Evolutionary conservation across 2,329 filamentous ascomycete species (phyloP).

Genomic region (Fusarium camptoceras): DNA sequence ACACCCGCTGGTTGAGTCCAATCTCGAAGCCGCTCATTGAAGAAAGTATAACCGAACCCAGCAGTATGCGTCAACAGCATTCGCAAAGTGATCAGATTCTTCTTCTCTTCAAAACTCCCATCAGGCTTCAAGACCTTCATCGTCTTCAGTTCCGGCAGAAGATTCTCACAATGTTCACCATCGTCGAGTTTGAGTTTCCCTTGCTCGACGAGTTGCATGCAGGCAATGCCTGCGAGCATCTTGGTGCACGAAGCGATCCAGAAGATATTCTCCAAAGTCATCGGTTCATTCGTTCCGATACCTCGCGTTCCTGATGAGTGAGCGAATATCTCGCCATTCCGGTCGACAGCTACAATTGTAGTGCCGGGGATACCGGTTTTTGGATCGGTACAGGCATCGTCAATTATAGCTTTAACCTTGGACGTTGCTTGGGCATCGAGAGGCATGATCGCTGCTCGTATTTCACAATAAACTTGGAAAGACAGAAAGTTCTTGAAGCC

Average conservation of each 20-base stretch:
- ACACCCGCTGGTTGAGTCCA: slow-evolving; percentile 61
- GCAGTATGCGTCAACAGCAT: slow-evolving; percentile 68
- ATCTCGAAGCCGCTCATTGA: slow-evolving; percentile 61
- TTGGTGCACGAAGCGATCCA: slow-evolving; percentile 71
- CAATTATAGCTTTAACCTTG: slow-evolving; percentile 48
- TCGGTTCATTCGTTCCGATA: slow-evolving; percentile 57
- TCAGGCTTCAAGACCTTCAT: slow-evolving; percentile 59
- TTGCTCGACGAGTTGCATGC: slow-evolving; percentile 69
- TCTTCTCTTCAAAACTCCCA: slow-evolving; percentile 57
- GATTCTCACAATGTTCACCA: slow-evolving; percentile 56
- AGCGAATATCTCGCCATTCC: slow-evolving; percentile 60
- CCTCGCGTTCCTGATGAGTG: slow-evolving; percentile 63
- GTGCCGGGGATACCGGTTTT: slow-evolving; percentile 58
- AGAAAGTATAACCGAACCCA: slow-evolving; percentile 69
- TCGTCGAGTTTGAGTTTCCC: slow-evolving; percentile 62
- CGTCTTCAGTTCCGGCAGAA: slow-evolving; percentile 63
- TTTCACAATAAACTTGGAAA: background rate
- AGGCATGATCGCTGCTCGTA: slow-evolving; percentile 26
- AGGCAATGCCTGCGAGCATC: slow-evolving; percentile 63
- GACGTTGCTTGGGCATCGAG: slow-evolving; percentile 26
- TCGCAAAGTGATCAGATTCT: slow-evolving; percentile 64
- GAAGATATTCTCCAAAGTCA: slow-evolving; percentile 71
- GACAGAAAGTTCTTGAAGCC: background rate
- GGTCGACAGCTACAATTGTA: slow-evolving; percentile 60
- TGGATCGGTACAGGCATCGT: slow-evolving; percentile 53